Base-by-base conservation (phyloP, 345 rosid genomes). In the Firmiana major region DNA sequence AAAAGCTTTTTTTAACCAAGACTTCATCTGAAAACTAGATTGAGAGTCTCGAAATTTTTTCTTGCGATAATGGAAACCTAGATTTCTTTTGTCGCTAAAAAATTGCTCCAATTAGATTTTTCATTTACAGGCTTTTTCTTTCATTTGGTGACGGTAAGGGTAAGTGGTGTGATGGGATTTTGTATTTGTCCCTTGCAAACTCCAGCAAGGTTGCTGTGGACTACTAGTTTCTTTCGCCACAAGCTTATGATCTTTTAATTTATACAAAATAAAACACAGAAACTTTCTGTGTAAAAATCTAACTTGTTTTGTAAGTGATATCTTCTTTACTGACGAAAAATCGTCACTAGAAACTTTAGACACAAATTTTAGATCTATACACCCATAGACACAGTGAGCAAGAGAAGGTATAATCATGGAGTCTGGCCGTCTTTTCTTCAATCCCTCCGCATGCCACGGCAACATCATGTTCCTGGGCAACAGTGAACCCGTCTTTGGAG, bases 161-260 rank as follows among this genome's bases (percentile, higher is more conserved):
- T 64, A 46, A 28, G 82, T 65, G 80, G 83, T 54, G 53, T 91
- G 94, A 94, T 94, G 98, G 98, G 98, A 82, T 86, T 79, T 88
- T 91, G 94, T 75, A 84, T 90, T 54, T 93, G 93, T 59, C 97
- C 94, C 46, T 78, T 94, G 76, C 95, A 86, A 69, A 87, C 90
- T 55, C 97, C 98, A 71, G 94, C 97, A 69, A 94, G 97, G 92
- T 78, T 93, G 75, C 86, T 94, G 51, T 94, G 98, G 98, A 94
- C 88, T 60, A 93, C 98, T 0, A 94, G 98, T 85, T 94, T 94
- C 89, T 94, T 94, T 73, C 98, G 98, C 76, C 98, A 94, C 84
- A 94, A 94, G 98, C 86, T 87, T 75, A 90, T 90, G 89, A 86
- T 91, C 78, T 92, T 94, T 83, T 93, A 88, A 83, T 65, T 60